Conservation (phyloP, 768 basidiomycete genomes). For the Scleroderma bovista region DNA sequence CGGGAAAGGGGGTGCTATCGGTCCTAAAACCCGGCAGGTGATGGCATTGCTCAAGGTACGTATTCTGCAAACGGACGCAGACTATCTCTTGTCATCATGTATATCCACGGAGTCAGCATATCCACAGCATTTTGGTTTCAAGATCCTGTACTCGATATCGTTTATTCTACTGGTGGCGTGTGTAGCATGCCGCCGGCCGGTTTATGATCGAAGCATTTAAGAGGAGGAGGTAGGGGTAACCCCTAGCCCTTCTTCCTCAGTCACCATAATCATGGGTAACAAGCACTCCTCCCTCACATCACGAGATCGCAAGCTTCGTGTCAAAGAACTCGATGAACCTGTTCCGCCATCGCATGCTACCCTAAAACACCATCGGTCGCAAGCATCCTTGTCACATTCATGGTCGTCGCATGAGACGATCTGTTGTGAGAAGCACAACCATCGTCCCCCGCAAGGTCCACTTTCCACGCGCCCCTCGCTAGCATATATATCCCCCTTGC, state of each 20-base stretch:
- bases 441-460: not conserved
- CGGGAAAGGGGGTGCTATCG: not conserved
- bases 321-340: constrained; percentile 5
- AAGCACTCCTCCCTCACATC: constrained; percentile 21
- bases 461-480: not conserved
- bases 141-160: not conserved
- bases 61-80: not conserved
- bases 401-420: constrained; percentile 40
- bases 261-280: constrained; percentile 24
- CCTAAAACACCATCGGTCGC: constrained; percentile 35
- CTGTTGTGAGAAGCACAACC: constrained; percentile 25
- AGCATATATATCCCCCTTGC: constrained; percentile 24
- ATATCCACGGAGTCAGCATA: not conserved
- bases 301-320: constrained; percentile 4
- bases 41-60: not conserved
- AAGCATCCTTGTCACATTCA: constrained; percentile 30
- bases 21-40: not conserved
- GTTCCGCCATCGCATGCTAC: constrained; percentile 30
- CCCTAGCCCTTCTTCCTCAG: not conserved
- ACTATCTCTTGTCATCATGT: not conserved
- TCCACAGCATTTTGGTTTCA: not conserved
- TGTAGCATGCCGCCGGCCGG: not conserved
- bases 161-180: not conserved
- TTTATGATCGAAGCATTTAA: not conserved
- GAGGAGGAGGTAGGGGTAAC: not conserved